Percentiles rank a stretch among this genome's conserved stretches.
These are phyloP conservation scores for Fimicolochytrium jonesii DNA, from an alignment of 192 early-diverging fungal genomes.

Conservation along the genomic window DNA sequence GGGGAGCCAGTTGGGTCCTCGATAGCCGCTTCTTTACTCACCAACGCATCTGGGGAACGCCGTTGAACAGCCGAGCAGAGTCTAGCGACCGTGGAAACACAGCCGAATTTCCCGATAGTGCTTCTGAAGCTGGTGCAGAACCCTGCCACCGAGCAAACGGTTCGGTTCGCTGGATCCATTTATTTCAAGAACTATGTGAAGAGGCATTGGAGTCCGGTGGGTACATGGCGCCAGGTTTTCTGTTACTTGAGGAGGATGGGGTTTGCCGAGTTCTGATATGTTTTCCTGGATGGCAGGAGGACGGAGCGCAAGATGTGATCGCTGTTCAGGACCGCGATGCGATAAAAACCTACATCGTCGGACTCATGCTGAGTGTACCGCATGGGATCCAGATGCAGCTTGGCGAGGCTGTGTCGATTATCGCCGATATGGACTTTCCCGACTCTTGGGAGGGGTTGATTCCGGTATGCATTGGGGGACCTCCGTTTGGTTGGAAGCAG, in stretches of 20 bases:
- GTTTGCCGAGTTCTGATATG: no score
- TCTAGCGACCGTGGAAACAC: conserved; percentile 23
- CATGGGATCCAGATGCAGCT: conserved; percentile 80
- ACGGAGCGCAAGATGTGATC: conserved; percentile 52
- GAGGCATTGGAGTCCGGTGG: conserved; percentile 69
- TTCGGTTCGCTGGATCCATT: conserved; percentile 77
- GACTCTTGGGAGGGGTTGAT: conserved; percentile 81
- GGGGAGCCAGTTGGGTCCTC: background rate
- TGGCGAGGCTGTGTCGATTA: conserved; percentile 88
- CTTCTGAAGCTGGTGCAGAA: conserved; percentile 73
- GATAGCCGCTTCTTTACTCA: background rate
- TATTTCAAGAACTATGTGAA: conserved; percentile 98
- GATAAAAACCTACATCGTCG: conserved; percentile 82
- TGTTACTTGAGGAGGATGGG: no score
- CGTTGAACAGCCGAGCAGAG: conserved; percentile 39
- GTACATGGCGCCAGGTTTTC: no score
- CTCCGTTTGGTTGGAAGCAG: no score
- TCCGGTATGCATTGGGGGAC: conserved; percentile 29
- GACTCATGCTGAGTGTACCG: conserved; percentile 78
- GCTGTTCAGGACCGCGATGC: conserved; percentile 60
- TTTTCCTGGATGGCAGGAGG: conserved; percentile 31
- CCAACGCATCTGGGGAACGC: background rate
- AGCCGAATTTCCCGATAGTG: conserved; percentile 61
- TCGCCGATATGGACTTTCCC: conserved; percentile 92
- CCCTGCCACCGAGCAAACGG: conserved; percentile 48